A percentile compares a stretch with the other conserved stretches of the same genome.
Conservation (phyloP, 1,139 yeast genomes). For the Yamadazyma atlantica region DNA sequence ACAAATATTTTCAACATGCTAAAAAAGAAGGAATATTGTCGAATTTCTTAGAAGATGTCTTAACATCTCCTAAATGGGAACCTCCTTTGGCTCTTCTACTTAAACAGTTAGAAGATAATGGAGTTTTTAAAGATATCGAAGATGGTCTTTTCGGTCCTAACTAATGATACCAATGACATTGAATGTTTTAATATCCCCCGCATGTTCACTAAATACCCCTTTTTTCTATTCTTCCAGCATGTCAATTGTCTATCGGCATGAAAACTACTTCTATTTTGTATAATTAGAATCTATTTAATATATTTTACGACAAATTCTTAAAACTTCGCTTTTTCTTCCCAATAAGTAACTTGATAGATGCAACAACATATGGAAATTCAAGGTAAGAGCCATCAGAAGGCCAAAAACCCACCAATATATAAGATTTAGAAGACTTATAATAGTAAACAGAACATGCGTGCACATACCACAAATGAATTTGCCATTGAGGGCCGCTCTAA, state of each 20-base stretch:
- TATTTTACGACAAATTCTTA: background rate
- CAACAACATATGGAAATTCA: too few relatives aligned
- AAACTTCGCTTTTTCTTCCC: too few relatives aligned
- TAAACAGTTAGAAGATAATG: constrained; percentile 32
- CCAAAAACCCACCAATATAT: too few relatives aligned
- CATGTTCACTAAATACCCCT: background rate
- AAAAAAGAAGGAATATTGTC: constrained; percentile 26
- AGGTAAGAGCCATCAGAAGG: too few relatives aligned
- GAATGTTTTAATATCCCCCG: background rate
- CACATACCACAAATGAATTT: too few relatives aligned
- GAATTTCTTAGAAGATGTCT: constrained; percentile 23
- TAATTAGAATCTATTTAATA: background rate
- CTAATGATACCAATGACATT: constrained; percentile 2
- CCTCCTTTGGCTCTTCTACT: constrained; percentile 36
- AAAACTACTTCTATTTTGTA: background rate
- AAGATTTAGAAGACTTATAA: too few relatives aligned
- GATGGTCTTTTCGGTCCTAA: constrained; percentile 35
- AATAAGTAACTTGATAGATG: too few relatives aligned
- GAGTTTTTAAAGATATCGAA: constrained; percentile 33
- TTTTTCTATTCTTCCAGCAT: background rate
- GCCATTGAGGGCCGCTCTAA: too few relatives aligned
- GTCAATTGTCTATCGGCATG: background rate
- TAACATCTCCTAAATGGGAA: constrained; percentile 31
- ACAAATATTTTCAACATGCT: constrained; percentile 20
- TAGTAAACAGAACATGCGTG: too few relatives aligned